Evolutionary conservation across 164 flowering plant genomes (phyloP), one percentile per base, ranked within the genome.

Genomic region (Taxillus chinensis): DNA sequence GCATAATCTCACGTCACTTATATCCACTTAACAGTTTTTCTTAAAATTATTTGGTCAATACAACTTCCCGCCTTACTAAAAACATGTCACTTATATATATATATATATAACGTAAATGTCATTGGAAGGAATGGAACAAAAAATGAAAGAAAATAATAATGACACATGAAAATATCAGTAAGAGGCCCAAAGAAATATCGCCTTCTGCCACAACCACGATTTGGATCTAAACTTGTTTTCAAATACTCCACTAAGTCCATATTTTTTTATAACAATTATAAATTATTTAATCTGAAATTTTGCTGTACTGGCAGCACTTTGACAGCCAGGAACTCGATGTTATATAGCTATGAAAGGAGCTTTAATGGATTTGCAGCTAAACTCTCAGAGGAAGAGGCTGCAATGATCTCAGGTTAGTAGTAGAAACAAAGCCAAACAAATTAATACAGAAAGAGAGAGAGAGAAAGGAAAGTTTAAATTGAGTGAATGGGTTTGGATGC

Each of bases 311-410:
- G 62, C 75, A 78, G 79, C 48, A 4, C 43, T 45, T 59, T 67
- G 17, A 46, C 66, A 0, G 79, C 78, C 8, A 69, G 63, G 45
- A 69, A 73, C 8, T 73, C 79, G 1, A 55, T 81, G 11, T 17
- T 81, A 46, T 62, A 73, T 37, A 77, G 77, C 17, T 81, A 81
- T 61, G 73, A 72, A 45, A 71, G 68, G 68, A 81, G 79, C 59
- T 79, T 81, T 51, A 77, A 77, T 67, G 82, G 79, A 17, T 81
- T 81, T 61, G 79, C 77, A 9, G 82, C 82, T 1, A 77, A 65
- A 43, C 51, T 78, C 27, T 57, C 84, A 8, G 71, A 75, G 13
- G 78, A 73, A 37, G 82, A 82, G 68, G 81, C 51, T 48, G 62
- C 41, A 43, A 73, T 37, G 41, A 53, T 82, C 54, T 62, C 78